Percentiles rank a stretch among this genome's conserved stretches.
phyloP scores from a whole-genome alignment of 768 basidiomycete species.

The Hygrocybe coccinea region DNA sequence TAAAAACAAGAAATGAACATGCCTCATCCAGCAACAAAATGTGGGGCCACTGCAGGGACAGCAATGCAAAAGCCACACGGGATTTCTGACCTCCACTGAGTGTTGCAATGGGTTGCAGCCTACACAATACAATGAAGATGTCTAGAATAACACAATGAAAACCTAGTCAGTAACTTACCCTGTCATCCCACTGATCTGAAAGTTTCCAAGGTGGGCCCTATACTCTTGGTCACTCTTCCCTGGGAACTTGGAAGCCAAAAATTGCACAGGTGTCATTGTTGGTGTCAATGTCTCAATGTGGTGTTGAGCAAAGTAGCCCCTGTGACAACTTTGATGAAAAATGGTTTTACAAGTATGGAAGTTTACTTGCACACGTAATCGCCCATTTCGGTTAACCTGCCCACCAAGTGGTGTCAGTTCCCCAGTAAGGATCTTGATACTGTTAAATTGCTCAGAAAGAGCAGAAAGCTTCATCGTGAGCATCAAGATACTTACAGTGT shows the following conservation, averaged over 20 bases:
- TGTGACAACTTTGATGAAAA: conserved; percentile 26
- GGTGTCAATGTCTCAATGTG: conserved; percentile 90
- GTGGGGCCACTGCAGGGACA: conserved; percentile 87
- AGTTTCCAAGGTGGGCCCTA: conserved; percentile 88
- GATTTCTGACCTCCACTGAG: conserved; percentile 95
- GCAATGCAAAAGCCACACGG: conserved; percentile 85
- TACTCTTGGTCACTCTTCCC: conserved; percentile 97
- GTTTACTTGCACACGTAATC: conserved; percentile 66
- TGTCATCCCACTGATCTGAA: conserved; percentile 96
- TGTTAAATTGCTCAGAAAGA: conserved; percentile 24
- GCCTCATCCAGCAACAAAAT: conserved; percentile 93
- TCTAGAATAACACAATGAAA: conserved; percentile 4
- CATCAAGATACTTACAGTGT: conserved; percentile 57
- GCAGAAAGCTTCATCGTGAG: background rate
- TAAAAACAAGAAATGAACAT: conserved; percentile 19
- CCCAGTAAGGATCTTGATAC: conserved; percentile 88
- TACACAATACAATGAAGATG: conserved; percentile 21
- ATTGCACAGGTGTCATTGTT: conserved; percentile 86
- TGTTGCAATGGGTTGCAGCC: conserved; percentile 85
- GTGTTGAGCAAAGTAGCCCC: conserved; percentile 91
- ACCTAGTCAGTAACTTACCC: conserved; percentile 44
- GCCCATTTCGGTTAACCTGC: conserved; percentile 84
- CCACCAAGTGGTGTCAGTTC: conserved; percentile 72
- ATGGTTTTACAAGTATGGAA: background rate
- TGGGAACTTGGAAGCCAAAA: conserved; percentile 87